phyloP scores from a whole-genome alignment of 441 rosid species.

The Isatis lusitanica region DNA sequence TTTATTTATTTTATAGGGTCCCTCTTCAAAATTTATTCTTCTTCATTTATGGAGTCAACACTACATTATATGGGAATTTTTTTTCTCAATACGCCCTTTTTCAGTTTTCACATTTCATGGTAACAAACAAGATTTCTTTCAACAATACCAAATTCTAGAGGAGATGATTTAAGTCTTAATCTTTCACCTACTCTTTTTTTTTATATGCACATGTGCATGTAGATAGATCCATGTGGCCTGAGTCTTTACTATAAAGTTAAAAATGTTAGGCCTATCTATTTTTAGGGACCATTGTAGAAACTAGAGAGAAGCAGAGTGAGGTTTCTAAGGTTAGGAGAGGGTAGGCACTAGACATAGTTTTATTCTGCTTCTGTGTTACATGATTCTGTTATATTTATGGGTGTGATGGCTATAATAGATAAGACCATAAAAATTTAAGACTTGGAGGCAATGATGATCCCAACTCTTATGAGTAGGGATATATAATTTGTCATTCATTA shows the following conservation, averaged over 20 bases:
- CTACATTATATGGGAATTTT: not conserved
- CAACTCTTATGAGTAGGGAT: slow-evolving; percentile 13
- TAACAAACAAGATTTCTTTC: slow-evolving; percentile 15
- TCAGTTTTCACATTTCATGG: slow-evolving; percentile 20
- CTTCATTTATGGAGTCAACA: slow-evolving; percentile 32
- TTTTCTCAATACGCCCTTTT: not conserved
- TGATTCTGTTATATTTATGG: slow-evolving; percentile 9
- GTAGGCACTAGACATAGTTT: slow-evolving; percentile 30
- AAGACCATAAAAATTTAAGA: slow-evolving; percentile 11
- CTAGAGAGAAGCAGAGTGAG: slow-evolving; percentile 28
- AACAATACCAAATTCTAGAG: slow-evolving; percentile 24
- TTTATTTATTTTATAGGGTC: slow-evolving; percentile 14
- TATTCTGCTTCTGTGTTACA: slow-evolving; percentile 18
- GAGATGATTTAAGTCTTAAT: slow-evolving; percentile 24
- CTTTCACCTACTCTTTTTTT: slow-evolving; percentile 22
- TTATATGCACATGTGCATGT: not conserved
- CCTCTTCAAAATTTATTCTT: slow-evolving; percentile 32
- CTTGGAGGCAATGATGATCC: slow-evolving; percentile 22
- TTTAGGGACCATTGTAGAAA: slow-evolving; percentile 35
- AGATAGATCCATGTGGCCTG: slow-evolving; percentile 22
- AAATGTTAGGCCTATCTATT: slow-evolving; percentile 32
- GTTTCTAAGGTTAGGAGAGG: slow-evolving; percentile 29
- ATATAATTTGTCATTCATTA: not conserved
- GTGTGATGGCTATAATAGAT: not conserved
- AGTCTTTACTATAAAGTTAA: slow-evolving; percentile 24